Evolutionary conservation across 164 flowering plant species (phyloP), one percentile per base, ranked within the genome.

Genomic region (Annona squamosa): DNA sequence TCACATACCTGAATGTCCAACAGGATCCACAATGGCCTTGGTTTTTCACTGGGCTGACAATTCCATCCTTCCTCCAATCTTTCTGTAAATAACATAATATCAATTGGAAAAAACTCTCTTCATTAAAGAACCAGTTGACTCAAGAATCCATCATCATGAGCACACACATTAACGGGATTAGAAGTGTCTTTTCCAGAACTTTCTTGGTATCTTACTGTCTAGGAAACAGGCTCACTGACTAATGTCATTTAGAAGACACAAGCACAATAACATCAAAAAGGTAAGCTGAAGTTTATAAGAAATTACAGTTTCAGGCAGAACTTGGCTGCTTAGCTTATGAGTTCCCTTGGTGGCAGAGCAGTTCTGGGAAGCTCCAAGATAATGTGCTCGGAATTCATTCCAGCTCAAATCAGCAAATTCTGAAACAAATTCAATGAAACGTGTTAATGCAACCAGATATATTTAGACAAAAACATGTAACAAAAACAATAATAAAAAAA

Each of bases 1-100:
- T n/a, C 65, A n/a, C 74, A 69, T 44, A 96, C 99, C 99, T 96
- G 88, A 96, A 96, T 43, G 98, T 92, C 99, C 99, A 96, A 91
- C 98, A 96, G 79, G 98, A 96, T 77, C 99, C 99, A 78, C 99
- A 96, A 52, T 77, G 79, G 67, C 97, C 97, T 81, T 96, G 97
- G 78, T 91, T 79, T 76, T 96, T 96, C 12, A 96, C 91, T 0
- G 97, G 95, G 85, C 91, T 93, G 52, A 96, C 97, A 56, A 96
- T 92, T 48, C 95, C 98, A 17, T 68, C 82, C 74, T 84, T 80
- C 76, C 98, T 92, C 98, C 98, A 96, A 75, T 96, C 98, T 89
- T 88, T 90, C 99, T 96, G 83, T 67, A 72, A 45, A 65, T 6
- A 61, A 44, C 48, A 45, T 45, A 52, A 37, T 43, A 71, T 19